Evolutionary conservation across 306 rosid genomes (phyloP), one percentile per base, ranked within the genome.

Genomic region (Castanopsis chinensis): DNA sequence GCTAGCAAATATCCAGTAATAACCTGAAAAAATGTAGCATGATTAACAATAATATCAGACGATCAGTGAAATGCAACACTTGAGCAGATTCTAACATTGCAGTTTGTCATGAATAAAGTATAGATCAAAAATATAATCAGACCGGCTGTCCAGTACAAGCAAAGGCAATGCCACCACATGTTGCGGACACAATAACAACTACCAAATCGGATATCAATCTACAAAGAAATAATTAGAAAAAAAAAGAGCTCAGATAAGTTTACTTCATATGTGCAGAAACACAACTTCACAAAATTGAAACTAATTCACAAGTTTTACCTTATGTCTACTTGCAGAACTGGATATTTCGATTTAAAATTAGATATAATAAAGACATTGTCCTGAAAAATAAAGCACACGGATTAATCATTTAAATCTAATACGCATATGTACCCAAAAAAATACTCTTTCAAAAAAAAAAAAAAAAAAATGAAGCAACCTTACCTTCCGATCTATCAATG

Each of bases 111-210:
- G 52, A 30, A 68, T 33, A 68, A 68, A 9, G 6, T 23, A 68
- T n/a, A 35, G 52, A 68, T 64, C 21, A 64, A 64, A 64, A 64
- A 49, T 84, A 77, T 75, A 78, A 72, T 81, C 98, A 78, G 71
- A 96, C 97, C 89, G 99, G 97, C 86, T 96, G 99, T 83, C 99
- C 99, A 74, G 93, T 97, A 91, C 94, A 96, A 71, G 98, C 98
- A 80, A 96, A 93, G 78, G 97, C 99, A 90, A 96, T 91, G 84
- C 99, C 99, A 69, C 98, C 94, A 82, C 97, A 96, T 21, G 99
- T 90, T 49, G 99, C 99, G 77, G 99, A 96, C 32, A 96, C 99
- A 89, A 96, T 90, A 81, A 93, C 99, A 81, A 91, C 93, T 56
- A 96, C 99, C 27, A 96, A 90, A 84, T 96, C 98, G 70, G 97